Base-by-base conservation (phyloP, 1,284 basidiomycete genomes). In the Apiotrichum brassicae region DNA sequence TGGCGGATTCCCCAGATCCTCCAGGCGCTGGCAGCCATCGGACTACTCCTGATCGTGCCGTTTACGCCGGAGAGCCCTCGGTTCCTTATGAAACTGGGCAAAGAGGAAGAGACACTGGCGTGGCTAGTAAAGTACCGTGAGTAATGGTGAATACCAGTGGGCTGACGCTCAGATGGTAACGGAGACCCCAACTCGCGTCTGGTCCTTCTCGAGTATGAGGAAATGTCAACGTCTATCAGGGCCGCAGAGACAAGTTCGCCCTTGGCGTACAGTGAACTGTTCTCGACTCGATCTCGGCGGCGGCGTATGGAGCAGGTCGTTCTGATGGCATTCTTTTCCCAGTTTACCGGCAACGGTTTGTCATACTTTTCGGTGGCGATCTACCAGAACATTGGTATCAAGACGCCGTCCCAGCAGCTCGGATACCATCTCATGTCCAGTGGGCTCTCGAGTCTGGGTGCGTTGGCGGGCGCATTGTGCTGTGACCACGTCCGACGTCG, bases 81-180 rank as follows among this genome's bases (percentile, higher is more conserved):
- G 18, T 65, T 41, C 36, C 52, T 62, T n/a, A 50, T 60, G 22
- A 51, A 54, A 7, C 53, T 58, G n/a, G 56, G 58, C 20, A 50
- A 54, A 7, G 79, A 84, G 46, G 77, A 76, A 0, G 84, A 87
- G 59, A 86, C 86, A 0, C 76, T 84, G 16, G 75, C 82, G 56
- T 79, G 87, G 55, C 77, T 89, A 20, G 81, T 84, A 14, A 84
- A 86, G 62, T 77, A 87, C 18, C 86, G n/a, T 34, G 14, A 33
- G 42, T 24, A 5, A 41, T 18, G 4, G 14, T 13, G 4, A 9
- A 24, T 34, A 7, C 13, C 11, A 34, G 33, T 34, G 33, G 13
- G 12, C n/a, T 18, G 33, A 34, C 13, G 12, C 33, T 34, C 41
- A 34, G 33, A 62, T 48, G 60, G 66, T 6, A 53, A 56, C 30